Evolutionary conservation across 345 rosid genomes (phyloP).

Genomic region (Orychophragmus violaceus): DNA sequence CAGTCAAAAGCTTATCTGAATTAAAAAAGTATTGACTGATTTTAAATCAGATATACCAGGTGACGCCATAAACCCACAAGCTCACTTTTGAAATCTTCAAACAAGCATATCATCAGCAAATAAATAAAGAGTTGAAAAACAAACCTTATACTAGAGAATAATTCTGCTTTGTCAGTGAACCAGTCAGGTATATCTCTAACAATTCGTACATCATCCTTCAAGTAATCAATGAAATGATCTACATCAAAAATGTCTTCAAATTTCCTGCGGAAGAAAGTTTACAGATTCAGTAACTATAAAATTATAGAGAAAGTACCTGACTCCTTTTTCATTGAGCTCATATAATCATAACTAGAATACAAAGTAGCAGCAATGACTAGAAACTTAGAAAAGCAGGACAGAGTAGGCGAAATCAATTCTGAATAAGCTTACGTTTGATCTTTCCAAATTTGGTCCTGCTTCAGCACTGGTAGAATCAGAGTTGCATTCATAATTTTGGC

Average conservation of each 20-base stretch:
- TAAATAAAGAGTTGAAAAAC: constrained; percentile 3
- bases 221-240: constrained; percentile 93
- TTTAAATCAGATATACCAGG: not conserved
- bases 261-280: constrained; percentile 50
- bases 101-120: not conserved
- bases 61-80: constrained; percentile 8
- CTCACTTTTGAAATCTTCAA: constrained; percentile 1
- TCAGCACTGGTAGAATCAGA: constrained; percentile 91
- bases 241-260: constrained; percentile 96
- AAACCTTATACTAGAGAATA: constrained; percentile 90
- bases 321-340: not conserved
- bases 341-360: not conserved
- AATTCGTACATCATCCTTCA: constrained; percentile 82
- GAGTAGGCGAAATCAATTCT: no score
- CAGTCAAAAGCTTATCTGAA: not conserved
- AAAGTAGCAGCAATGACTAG: not conserved
- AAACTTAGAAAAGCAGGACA: no score
- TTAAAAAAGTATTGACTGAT: not conserved
- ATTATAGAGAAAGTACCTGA: not conserved
- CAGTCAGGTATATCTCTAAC: constrained; percentile 95
- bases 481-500: constrained; percentile 99
- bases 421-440: constrained; percentile 74
- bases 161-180: constrained; percentile 95
- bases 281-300: not conserved
- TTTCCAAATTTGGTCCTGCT: constrained; percentile 99